Evolutionary conservation across 257 asterid genomes (phyloP).

Genomic region (Datura wrightii): DNA sequence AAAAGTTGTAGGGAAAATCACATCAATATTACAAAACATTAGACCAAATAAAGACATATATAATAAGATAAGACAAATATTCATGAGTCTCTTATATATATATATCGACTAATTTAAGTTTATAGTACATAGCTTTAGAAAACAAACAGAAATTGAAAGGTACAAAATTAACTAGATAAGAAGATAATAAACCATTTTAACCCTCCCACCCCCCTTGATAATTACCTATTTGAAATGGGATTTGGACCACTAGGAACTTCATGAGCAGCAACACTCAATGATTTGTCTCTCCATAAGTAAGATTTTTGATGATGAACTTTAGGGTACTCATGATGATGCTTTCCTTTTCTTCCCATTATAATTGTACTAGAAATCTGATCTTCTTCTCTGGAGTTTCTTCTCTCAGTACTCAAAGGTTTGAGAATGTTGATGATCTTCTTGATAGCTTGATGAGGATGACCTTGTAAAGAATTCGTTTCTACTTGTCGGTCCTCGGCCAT

Average conservation of each 20-base stretch:
- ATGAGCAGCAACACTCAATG: conserved; percentile 54
- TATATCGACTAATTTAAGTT: not conserved
- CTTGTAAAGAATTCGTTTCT: not conserved
- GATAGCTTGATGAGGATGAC: not conserved
- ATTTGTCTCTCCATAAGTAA: conserved; percentile 37
- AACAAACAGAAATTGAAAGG: conserved; percentile 9
- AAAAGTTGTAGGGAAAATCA: not conserved
- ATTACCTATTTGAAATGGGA: conserved; percentile 66
- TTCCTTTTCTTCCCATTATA: conserved; percentile 36
- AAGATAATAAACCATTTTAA: not conserved
- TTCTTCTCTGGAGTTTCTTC: conserved; percentile 21
- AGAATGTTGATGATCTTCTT: not conserved
- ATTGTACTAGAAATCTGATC: not conserved
- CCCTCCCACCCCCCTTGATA: not conserved
- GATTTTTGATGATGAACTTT: not conserved
- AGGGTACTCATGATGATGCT: not conserved
- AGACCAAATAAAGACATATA: not conserved
- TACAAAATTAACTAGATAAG: not conserved
- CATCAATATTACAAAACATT: not conserved
- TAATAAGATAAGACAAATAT: not conserved
- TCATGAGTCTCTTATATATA: not conserved
- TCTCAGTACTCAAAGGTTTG: not conserved
- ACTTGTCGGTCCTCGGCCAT: conserved; percentile 31
- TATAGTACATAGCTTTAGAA: not conserved
- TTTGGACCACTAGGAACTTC: conserved; percentile 87